Base-by-base conservation (phyloP, 306 rosid species). In the Vigna reflexopilosa region DNA sequence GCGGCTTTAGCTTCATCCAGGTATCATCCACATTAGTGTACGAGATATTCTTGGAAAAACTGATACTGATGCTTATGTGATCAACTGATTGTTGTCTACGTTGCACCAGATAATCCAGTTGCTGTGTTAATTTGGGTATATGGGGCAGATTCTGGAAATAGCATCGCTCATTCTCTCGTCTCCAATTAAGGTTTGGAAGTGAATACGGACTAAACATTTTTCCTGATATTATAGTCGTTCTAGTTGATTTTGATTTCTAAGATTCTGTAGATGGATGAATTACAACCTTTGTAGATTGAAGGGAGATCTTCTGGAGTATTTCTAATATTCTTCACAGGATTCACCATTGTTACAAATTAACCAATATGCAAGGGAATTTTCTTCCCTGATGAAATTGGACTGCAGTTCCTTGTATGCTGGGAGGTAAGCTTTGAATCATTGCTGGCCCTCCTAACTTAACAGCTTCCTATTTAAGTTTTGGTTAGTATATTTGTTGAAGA, bases 1-100 rank as follows among this genome's bases (percentile, higher is more conserved):
- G 77, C 75, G 20, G 82, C 73, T 11, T 58, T 76, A 42, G 83
- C 79, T 76, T 81, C 48, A 59, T 73, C 80, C 67, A 13, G 67
- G 76, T 58, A 78, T 72, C 32, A 22, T 71, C 63, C 68, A 34
- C 70, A 63, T 72, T 63, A 10, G 52, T 66, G 7, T 30, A 6
- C 6, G 73, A 45, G 69, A 73, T 45, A 79, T 74, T 55, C 24
- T 5, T 16, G 72, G 40, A 44, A 51, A 64, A 40, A 62, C 49
- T 67, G 44, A 47, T 24, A 14, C 64, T 56, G 36, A 11, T 14
- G 30, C 48, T 57, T 36, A 58, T 70, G 20, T 51, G 61, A 47
- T 70, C 3, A 75, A 17, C 59, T 69, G 73, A 73, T 69, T 32
- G 42, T 67, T 72, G 66, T 66, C 15, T 20, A 47, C 58, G 9